phyloP scores from a whole-genome alignment of 305 asterid species.

The Nicotiana rustica region DNA sequence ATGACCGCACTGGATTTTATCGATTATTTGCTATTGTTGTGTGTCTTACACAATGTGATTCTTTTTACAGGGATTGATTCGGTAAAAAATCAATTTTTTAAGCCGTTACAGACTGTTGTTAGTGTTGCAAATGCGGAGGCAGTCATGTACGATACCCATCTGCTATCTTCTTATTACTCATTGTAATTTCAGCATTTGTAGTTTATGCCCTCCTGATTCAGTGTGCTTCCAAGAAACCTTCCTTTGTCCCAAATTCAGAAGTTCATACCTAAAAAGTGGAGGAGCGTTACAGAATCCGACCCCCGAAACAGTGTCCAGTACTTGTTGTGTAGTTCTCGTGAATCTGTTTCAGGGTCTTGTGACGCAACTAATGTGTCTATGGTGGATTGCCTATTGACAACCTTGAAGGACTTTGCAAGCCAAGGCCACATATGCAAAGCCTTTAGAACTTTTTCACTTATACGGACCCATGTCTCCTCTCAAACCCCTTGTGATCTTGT shows the following conservation, averaged over 20 bases:
- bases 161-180: constrained; percentile 40
- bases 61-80: constrained; percentile 24
- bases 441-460: constrained; percentile 55
- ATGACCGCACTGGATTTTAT: not conserved
- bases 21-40: not conserved
- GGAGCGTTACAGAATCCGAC: constrained; percentile 40
- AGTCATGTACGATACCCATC: constrained; percentile 44
- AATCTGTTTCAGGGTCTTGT: constrained; percentile 37
- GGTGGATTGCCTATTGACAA: constrained; percentile 59
- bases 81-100: not conserved
- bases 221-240: constrained; percentile 51
- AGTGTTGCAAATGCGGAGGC: constrained; percentile 43
- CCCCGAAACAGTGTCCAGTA: constrained; percentile 35
- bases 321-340: constrained; percentile 30
- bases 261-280: constrained; percentile 68
- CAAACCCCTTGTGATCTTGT: constrained; percentile 33
- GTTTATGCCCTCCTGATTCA: constrained; percentile 56
- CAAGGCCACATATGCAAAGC: constrained; percentile 70
- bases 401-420: constrained; percentile 65
- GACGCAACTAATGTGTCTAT: constrained; percentile 46
- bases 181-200: constrained; percentile 33
- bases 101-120: constrained; percentile 24
- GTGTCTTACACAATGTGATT: not conserved
- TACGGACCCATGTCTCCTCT: constrained; percentile 50
- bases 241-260: constrained; percentile 52